Evolutionary conservation across 1,284 basidiomycete species (phyloP), one percentile per base, ranked within the genome.

Genomic region (Ustilago bromivora): DNA sequence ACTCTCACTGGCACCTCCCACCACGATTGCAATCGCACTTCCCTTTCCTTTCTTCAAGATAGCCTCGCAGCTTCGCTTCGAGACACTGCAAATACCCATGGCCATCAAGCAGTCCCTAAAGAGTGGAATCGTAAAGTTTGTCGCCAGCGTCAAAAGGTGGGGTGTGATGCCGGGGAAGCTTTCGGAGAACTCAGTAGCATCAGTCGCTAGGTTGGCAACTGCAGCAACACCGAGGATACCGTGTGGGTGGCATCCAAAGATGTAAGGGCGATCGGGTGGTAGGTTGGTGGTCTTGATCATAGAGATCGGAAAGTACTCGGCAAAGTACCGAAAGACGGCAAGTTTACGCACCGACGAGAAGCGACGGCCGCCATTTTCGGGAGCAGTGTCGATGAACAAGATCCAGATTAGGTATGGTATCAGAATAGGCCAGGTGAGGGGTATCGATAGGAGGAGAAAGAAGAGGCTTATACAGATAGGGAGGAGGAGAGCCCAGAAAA

Each of bases 1-100:
- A 84, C 93, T 94, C 88, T 99, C 97, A 8, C 95, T 92, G 0
- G 97, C 97, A 13, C 96, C 97, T 2, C 96, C 96, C 0, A 99
- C 93, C 1, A 99, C 96, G 70, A 99, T 99, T 2, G 93, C 93
- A 82, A 98, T 95, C 0, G 94, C 91, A 38, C 84, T 87, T 6
- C 89, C 90, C 1, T 85, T 84, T 2, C 87, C 86, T 77, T 77
- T 69, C 1, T 58, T 40, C 89, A 99, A 89, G 66, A 98, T 96
- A 84, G 94, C 94, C 54, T 92, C 92, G 87, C 96, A 99, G 1
- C 94, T 93, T 57, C 89, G 87, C 86, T 94, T 96, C 78, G 93
- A 94, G 19, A 99, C 97, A 61, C 94, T 96, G 86, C 93, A 94
- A 59, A 98, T 91, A 12, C 96, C 96, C 71, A 96, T 71, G 23